These are phyloP conservation scores for Fusarium domesticum DNA, from an alignment of 2,329 filamentous ascomycete species.

Conservation along the genomic window DNA sequence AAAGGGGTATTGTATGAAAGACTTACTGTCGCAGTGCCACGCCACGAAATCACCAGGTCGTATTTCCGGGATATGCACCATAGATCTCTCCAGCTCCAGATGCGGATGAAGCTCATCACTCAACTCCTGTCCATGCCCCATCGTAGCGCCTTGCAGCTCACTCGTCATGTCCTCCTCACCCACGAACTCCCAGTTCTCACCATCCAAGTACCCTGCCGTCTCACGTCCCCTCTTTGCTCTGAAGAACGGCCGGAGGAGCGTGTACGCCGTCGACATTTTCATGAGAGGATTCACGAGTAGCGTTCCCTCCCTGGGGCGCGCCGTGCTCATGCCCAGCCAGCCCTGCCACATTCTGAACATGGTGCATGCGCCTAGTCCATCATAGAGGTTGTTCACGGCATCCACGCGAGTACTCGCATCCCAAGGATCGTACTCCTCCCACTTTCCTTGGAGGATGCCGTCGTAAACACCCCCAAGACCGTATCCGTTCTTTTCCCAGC, in stretches of 20 bases:
- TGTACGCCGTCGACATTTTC: conserved; percentile 72
- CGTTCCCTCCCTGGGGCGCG: conserved; percentile 72
- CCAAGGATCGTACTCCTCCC: conserved; percentile 82
- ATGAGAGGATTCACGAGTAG: conserved; percentile 78
- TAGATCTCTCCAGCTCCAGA: conserved; percentile 61
- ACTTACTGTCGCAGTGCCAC: conserved; percentile 75
- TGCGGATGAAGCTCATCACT: conserved; percentile 68
- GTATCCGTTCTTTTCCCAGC: conserved; percentile 71
- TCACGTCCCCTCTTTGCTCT: conserved; percentile 39
- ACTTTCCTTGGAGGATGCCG: conserved; percentile 67
- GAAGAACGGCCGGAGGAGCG: conserved; percentile 83
- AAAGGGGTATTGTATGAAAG: neutral
- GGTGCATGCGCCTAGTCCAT: conserved; percentile 75
- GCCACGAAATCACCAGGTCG: conserved; percentile 74
- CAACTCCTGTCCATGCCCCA: conserved; percentile 69
- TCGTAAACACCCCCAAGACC: conserved; percentile 67
- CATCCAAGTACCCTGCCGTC: conserved; percentile 42
- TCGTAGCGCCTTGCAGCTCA: conserved; percentile 68
- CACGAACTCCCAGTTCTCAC: conserved; percentile 59
- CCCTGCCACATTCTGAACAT: conserved; percentile 90
- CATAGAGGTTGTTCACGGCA: conserved; percentile 72
- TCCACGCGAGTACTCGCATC: conserved; percentile 67
- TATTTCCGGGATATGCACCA: conserved; percentile 68
- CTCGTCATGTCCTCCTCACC: conserved; percentile 45
- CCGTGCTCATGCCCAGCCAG: conserved; percentile 78